Conservation (phyloP, 164 flowering plant species). For the Hamamelis virginiana region DNA sequence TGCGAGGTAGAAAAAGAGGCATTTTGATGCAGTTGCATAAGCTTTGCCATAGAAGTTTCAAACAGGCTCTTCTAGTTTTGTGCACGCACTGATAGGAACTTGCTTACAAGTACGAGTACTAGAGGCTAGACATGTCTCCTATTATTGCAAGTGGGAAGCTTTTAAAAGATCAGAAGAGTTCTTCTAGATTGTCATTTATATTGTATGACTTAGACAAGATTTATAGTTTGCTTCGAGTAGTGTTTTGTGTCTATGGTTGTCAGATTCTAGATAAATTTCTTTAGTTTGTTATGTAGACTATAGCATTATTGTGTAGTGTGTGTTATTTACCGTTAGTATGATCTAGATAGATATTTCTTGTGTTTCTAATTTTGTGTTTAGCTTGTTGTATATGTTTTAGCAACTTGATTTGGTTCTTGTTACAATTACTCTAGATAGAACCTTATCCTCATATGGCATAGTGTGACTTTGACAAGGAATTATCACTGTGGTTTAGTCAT, state of each 20-base stretch:
- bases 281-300: slow-evolving; percentile 23
- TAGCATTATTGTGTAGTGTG: slow-evolving; percentile 10
- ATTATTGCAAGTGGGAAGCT: slow-evolving; percentile 12
- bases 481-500: not conserved
- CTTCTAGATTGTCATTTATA: slow-evolving; percentile 12
- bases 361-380: not conserved
- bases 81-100: slow-evolving; percentile 27
- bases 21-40: slow-evolving; percentile 29
- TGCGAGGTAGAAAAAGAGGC: slow-evolving; percentile 52
- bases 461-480: not conserved
- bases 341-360: slow-evolving; percentile 13
- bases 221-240: slow-evolving; percentile 15
- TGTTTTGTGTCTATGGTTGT: slow-evolving; percentile 3
- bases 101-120: slow-evolving; percentile 20
- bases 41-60: slow-evolving; percentile 43
- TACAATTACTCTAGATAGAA: not conserved
- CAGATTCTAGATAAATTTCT: slow-evolving; percentile 8
- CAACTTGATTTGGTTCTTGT: not conserved
- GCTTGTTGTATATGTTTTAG: slow-evolving; percentile 2
- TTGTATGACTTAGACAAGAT: slow-evolving; percentile 21
- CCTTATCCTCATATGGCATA: not conserved
- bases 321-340: slow-evolving; percentile 2
- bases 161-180: slow-evolving; percentile 15
- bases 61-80: slow-evolving; percentile 34
- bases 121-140: slow-evolving; percentile 26